Conservation (phyloP, 2,329 filamentous ascomycete species). For the Pseudogymnoascus sp. region DNA sequence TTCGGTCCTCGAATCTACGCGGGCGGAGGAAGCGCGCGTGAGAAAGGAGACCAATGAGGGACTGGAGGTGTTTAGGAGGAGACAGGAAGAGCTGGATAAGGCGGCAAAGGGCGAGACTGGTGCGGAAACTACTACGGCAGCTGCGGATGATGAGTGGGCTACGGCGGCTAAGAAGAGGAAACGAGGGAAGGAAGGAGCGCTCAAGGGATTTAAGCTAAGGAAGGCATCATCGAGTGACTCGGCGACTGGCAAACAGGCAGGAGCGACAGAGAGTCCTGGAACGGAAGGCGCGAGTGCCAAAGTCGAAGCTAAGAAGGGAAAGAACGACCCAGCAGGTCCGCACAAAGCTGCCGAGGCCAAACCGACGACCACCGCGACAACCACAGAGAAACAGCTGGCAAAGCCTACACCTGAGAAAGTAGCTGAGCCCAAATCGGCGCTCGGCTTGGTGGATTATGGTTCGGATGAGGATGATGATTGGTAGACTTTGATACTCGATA, state of each 20-base stretch:
- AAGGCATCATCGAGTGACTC: conserved; percentile 17
- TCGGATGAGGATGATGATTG: conserved; percentile 42
- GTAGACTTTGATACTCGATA: background rate
- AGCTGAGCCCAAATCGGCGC: background rate
- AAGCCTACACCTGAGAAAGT: background rate
- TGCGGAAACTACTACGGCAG: conserved; percentile 11
- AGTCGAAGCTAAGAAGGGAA: conserved; percentile 3
- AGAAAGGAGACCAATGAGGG: conserved; percentile 48
- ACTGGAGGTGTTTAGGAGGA: conserved; percentile 45
- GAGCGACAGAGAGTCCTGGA: background rate
- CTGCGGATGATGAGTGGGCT: conserved; percentile 29
- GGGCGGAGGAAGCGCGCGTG: conserved; percentile 45
- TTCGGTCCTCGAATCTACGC: conserved; percentile 41
- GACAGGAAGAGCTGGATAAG: conserved; percentile 34
- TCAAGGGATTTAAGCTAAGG: conserved; percentile 27
- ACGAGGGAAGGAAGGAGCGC: conserved; percentile 28
- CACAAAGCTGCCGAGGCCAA: background rate
- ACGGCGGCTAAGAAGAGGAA: conserved; percentile 32
- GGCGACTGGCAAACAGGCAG: background rate
- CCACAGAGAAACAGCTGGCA: background rate
- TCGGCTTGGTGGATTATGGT: conserved; percentile 46
- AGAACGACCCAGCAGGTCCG: background rate
- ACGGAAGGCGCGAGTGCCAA: background rate
- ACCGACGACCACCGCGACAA: background rate
- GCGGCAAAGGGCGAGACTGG: conserved; percentile 15